Evolutionary conservation across 371 early-diverging fungal genomes (phyloP).

Genomic region (Mucor saturninus): DNA sequence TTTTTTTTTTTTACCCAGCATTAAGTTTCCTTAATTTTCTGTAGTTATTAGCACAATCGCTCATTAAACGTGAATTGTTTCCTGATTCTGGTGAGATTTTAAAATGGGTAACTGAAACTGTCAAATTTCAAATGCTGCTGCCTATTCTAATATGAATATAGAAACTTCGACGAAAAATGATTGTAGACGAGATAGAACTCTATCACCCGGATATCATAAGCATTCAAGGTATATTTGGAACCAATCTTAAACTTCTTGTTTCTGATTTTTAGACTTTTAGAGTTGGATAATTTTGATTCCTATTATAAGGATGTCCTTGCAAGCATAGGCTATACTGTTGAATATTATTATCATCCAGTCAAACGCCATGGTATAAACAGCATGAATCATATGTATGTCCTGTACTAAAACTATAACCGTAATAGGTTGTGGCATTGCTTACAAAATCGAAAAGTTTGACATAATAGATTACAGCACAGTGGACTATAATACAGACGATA

Average conservation of each 20-base stretch:
- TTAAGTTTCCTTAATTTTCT: neutral
- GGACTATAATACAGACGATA: constrained; percentile 51
- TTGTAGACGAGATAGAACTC: constrained; percentile 52
- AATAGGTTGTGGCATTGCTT: constrained; percentile 39
- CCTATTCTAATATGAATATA: constrained; percentile 1
- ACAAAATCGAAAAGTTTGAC: constrained; percentile 37
- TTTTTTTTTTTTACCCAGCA: neutral
- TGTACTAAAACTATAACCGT: neutral
- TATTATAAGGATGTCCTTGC: constrained; percentile 35
- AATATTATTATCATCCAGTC: constrained; percentile 34
- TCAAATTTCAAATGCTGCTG: neutral
- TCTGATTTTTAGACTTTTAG: constrained; percentile 11
- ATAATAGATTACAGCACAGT: constrained; percentile 39
- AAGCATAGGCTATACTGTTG: constrained; percentile 38
- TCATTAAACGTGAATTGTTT: constrained; percentile 61
- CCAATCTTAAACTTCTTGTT: neutral
- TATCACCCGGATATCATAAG: constrained; percentile 59
- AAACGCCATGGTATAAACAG: constrained; percentile 41
- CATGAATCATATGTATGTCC: constrained; percentile 4
- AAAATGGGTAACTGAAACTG: constrained; percentile 41
- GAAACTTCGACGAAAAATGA: constrained; percentile 48
- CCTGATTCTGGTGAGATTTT: constrained; percentile 53
- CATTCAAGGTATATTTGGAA: constrained; percentile 47
- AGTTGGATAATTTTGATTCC: constrained; percentile 47
- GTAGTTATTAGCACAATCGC: constrained; percentile 58